These are phyloP conservation scores for Evernia prunastri DNA, from an alignment of 495 filamentous ascomycete genomes.

Conservation along the genomic window DNA sequence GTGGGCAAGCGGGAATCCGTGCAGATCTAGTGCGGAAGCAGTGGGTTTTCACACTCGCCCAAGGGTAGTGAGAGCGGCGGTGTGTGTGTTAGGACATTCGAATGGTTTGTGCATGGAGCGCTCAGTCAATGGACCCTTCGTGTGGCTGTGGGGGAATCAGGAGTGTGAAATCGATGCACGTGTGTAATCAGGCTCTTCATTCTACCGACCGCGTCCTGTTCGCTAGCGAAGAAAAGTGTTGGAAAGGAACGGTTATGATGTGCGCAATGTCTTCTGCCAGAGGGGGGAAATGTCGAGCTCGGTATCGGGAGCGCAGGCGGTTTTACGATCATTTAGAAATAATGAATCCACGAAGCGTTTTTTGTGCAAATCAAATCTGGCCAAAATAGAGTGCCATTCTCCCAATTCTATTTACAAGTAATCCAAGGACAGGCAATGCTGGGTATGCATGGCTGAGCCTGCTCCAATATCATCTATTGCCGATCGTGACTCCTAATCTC, in stretches of 20 bases:
- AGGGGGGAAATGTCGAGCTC: not conserved
- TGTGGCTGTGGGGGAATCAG: not conserved
- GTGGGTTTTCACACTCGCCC: not conserved
- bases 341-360: not conserved
- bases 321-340: not conserved
- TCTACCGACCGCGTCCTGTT: not conserved
- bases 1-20: slow-evolving; percentile 6
- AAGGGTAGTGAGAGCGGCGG: too few species aligned
- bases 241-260: not conserved
- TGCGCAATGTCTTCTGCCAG: not conserved
- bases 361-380: too few species aligned
- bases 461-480: not conserved
- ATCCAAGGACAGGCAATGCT: not conserved
- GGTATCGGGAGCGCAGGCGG: not conserved
- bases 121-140: not conserved
- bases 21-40: not conserved
- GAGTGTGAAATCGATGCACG: not conserved
- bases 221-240: not conserved
- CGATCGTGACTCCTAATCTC: not conserved
- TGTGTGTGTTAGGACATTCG: not conserved
- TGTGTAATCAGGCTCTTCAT: not conserved
- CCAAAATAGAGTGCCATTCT: not conserved
- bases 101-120: not conserved
- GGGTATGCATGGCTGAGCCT: not conserved
- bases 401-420: not conserved